These are phyloP conservation scores for Zygoascus biomembranicola DNA, from an alignment of 805 yeast genomes.

Conservation along the genomic window DNA sequence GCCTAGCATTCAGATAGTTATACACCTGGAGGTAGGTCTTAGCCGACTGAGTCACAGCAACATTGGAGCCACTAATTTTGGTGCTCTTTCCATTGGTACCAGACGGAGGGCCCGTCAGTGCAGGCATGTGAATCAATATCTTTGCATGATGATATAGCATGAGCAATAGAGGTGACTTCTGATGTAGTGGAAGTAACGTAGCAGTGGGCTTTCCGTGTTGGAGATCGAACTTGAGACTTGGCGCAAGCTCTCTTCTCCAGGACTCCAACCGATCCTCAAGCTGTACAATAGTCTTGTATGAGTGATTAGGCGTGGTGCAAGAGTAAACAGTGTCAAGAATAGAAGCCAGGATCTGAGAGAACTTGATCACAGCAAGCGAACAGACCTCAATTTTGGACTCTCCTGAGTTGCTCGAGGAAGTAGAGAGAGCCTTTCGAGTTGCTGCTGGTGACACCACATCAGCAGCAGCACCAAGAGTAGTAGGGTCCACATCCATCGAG, in stretches of 20 bases:
- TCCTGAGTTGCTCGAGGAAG: neutral
- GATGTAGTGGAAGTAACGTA: constrained; percentile 21
- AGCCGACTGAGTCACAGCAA: constrained; percentile 28
- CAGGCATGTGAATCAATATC: constrained; percentile 55
- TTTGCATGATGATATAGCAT: constrained; percentile 55
- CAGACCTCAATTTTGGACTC: constrained; percentile 7
- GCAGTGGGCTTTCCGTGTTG: constrained; percentile 24
- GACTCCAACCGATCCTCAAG: constrained; percentile 63
- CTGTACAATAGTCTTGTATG: constrained; percentile 19
- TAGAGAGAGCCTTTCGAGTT: constrained; percentile 1
- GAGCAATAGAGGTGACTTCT: constrained; percentile 36
- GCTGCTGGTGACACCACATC: constrained; percentile 3
- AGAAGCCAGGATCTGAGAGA: constrained; percentile 63
- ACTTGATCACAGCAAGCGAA: constrained; percentile 23
- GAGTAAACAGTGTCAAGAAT: constrained; percentile 49
- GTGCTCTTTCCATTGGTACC: constrained; percentile 10
- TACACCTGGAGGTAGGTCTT: constrained; percentile 23
- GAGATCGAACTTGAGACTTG: constrained; percentile 51
- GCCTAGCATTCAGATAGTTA: constrained; percentile 21
- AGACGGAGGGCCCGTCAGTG: constrained; percentile 19
- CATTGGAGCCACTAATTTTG: constrained; percentile 20
- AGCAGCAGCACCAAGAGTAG: constrained; percentile 3
- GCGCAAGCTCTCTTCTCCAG: constrained; percentile 70
- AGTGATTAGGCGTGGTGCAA: constrained; percentile 11
- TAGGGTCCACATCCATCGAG: constrained; percentile 22